Evolutionary conservation across 768 basidiomycete species (phyloP).

Genomic region (Boletellus sp.): DNA sequence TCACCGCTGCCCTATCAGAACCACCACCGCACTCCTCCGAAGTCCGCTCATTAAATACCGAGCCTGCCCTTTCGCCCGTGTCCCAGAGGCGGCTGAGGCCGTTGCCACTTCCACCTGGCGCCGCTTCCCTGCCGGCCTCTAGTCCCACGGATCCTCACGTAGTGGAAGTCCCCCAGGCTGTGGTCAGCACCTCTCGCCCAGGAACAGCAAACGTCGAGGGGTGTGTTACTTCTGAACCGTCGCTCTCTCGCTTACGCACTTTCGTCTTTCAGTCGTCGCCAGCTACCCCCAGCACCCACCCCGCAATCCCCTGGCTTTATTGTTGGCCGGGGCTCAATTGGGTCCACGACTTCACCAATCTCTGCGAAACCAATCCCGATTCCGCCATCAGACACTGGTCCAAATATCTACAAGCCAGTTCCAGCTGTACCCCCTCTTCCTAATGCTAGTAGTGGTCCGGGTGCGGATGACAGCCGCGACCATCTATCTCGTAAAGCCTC

Average conservation of each 20-base stretch:
- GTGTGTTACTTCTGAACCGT: constrained; percentile 9
- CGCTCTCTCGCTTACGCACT: background rate
- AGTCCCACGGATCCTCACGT: constrained; percentile 16
- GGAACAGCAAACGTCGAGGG: constrained; percentile 23
- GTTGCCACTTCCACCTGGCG: constrained; percentile 27
- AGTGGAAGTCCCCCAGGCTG: constrained; percentile 10
- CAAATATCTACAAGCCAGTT: constrained; percentile 31
- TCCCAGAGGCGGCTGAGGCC: constrained; percentile 29
- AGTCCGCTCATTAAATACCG: constrained; percentile 18
- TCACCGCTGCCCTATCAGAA: constrained; percentile 3
- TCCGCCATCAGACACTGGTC: constrained; percentile 15
- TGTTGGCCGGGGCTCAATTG: constrained; percentile 18
- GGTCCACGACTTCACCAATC: constrained; percentile 18
- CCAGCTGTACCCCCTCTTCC: constrained; percentile 23
- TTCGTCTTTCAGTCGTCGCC: constrained; percentile 23
- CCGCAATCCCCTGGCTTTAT: constrained; percentile 13
- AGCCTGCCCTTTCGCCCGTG: constrained; percentile 26
- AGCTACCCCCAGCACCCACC: constrained; percentile 26
- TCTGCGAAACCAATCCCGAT: constrained; percentile 13
- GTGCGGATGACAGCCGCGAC: constrained; percentile 21
- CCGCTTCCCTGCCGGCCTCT: constrained; percentile 7
- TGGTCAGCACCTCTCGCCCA: constrained; percentile 20
- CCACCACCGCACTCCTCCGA: constrained; percentile 18
- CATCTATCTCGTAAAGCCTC: constrained; percentile 20
- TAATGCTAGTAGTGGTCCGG: constrained; percentile 8